phyloP scores from a whole-genome alignment of 306 rosid genomes.

The Quercus glauca region DNA sequence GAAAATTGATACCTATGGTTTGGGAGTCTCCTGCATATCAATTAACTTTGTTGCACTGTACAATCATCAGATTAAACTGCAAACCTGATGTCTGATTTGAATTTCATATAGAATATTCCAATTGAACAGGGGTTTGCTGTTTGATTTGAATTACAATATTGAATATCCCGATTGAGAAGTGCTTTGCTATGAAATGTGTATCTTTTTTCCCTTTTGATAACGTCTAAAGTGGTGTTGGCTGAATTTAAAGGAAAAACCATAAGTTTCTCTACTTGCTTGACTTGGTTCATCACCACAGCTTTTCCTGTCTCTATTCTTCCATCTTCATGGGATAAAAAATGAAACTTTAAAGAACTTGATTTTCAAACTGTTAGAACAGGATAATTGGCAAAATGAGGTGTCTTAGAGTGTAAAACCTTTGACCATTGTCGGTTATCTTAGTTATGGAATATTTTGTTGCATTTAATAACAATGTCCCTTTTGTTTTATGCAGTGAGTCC shows the following conservation, averaged over 20 bases:
- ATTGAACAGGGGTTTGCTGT: too few species aligned
- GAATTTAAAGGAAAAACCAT: neutral
- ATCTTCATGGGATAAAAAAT: neutral
- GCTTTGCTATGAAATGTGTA: neutral
- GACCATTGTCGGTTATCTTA: neutral
- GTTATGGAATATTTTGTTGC: neutral
- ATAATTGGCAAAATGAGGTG: neutral
- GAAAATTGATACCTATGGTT: neutral
- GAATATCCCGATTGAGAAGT: too few species aligned
- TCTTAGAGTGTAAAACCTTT: neutral
- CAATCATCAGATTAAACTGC: too few species aligned
- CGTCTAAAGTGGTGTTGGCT: neutral
- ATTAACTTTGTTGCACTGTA: too few species aligned
- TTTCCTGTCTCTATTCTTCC: too few species aligned
- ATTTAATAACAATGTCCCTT: neutral
- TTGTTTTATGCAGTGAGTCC: slow-evolving; percentile 49
- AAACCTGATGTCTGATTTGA: too few species aligned
- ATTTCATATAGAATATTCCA: too few species aligned
- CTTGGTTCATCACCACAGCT: neutral
- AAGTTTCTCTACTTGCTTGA: neutral
- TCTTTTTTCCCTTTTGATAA: neutral
- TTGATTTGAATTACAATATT: too few species aligned
- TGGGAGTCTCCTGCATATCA: neutral
- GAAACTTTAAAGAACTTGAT: neutral
- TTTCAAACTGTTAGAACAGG: neutral